Conservation (phyloP, 1,284 basidiomycete species). For the Ceratobasidium sp. region DNA sequence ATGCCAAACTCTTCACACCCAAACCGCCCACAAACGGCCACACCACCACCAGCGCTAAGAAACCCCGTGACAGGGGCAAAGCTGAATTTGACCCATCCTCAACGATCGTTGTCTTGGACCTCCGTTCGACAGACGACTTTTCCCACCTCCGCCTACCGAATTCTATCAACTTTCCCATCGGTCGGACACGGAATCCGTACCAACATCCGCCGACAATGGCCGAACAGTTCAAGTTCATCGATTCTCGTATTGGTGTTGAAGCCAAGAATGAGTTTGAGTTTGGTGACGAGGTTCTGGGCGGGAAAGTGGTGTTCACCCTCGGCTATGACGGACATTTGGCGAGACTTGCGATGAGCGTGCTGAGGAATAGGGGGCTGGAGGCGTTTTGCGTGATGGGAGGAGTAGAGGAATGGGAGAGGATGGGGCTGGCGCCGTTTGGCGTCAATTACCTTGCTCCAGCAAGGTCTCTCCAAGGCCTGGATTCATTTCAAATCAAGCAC, state of each 20-base stretch:
- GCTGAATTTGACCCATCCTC: slow-evolving; percentile 13
- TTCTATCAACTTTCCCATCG: slow-evolving; percentile 17
- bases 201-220: slow-evolving; percentile 27
- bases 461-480: too few species aligned
- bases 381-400: slow-evolving; percentile 26
- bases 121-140: slow-evolving; percentile 11
- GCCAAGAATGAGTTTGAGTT: not conserved
- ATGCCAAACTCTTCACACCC: not conserved
- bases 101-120: slow-evolving; percentile 5
- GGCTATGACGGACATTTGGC: slow-evolving; percentile 22
- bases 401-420: too few species aligned
- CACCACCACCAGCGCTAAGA: not conserved
- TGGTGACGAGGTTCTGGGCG: slow-evolving; percentile 4
- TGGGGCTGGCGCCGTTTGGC: too few species aligned
- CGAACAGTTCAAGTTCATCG: slow-evolving; percentile 24
- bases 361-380: slow-evolving; percentile 17
- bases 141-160: not conserved
- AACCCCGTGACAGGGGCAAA: slow-evolving; percentile 17
- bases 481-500: too few species aligned
- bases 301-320: slow-evolving; percentile 16
- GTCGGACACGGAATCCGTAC: slow-evolving; percentile 18
- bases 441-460: too few species aligned
- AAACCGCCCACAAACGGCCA: slow-evolving; percentile 2
- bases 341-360: slow-evolving; percentile 22
- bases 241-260: not conserved